Conservation (phyloP, 768 basidiomycete genomes). For the Lactarius tabidus region DNA sequence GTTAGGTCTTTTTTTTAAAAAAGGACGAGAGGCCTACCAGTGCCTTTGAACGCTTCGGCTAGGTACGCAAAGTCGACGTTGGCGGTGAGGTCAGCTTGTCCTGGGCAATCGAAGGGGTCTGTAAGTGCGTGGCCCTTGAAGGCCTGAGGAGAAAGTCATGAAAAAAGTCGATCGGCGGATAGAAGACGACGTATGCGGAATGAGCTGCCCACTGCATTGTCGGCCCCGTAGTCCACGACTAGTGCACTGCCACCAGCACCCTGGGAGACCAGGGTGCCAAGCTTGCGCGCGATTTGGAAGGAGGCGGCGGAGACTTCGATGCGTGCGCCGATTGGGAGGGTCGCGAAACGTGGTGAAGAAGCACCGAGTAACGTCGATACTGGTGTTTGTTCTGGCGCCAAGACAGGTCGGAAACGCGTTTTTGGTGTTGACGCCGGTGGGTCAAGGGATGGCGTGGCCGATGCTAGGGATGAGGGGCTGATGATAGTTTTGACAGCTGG, state of each 20-base stretch:
- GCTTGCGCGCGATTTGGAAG: conserved; percentile 60
- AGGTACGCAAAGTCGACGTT: conserved; percentile 95
- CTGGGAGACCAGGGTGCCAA: conserved; percentile 52
- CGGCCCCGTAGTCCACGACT: conserved; percentile 86
- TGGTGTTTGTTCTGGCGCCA: conserved; percentile 56
- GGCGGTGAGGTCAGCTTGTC: conserved; percentile 88
- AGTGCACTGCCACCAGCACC: conserved; percentile 49
- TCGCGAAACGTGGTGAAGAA: conserved; percentile 66
- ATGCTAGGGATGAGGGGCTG: conserved; percentile 17
- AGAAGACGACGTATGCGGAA: conserved; percentile 61
- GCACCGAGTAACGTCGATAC: conserved; percentile 52
- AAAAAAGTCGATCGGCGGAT: conserved; percentile 5
- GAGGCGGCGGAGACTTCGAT: conserved; percentile 78
- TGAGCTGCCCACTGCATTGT: conserved; percentile 62
- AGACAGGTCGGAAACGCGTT: conserved; percentile 54
- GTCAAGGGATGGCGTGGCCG: conserved; percentile 11
- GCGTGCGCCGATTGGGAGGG: conserved; percentile 62
- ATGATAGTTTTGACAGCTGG: conserved; percentile 34
- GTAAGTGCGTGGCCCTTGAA: conserved; percentile 86
- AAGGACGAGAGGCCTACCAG: conserved; percentile 45
- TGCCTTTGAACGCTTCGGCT: conserved; percentile 64
- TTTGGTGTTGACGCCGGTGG: conserved; percentile 18
- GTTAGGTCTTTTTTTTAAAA: not conserved
- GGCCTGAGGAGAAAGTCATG: conserved; percentile 48
- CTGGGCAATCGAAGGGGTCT: conserved; percentile 80